Conservation (phyloP, 1,284 basidiomycete genomes). For the Ganoderma meredithae region DNA sequence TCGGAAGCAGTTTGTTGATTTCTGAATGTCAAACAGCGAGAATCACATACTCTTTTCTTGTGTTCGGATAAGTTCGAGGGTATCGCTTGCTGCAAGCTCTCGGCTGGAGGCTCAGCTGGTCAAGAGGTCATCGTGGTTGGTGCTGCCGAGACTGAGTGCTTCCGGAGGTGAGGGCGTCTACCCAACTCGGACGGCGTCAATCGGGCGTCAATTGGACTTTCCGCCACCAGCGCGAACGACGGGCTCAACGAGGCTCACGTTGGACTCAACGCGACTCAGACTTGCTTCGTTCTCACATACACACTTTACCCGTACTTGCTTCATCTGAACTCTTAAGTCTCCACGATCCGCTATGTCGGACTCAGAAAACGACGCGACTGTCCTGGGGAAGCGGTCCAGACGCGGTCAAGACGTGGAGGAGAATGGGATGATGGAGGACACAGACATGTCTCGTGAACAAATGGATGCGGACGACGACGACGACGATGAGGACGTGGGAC, state of each 20-base stretch:
- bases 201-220: not conserved
- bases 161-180: no score
- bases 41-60: not conserved
- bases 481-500: slow-evolving; percentile 76
- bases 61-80: no score
- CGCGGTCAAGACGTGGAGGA: slow-evolving; percentile 43
- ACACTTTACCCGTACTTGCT: not conserved
- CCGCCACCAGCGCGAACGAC: slow-evolving; percentile 4
- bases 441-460: slow-evolving; percentile 27
- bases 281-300: not conserved
- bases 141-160: no score
- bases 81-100: no score
- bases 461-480: slow-evolving; percentile 43
- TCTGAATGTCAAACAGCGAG: not conserved
- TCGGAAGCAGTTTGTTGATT: not conserved
- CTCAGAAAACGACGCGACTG: slow-evolving; percentile 47
- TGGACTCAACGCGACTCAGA: not conserved
- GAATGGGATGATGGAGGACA: slow-evolving; percentile 33
- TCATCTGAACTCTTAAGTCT: not conserved
- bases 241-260: not conserved
- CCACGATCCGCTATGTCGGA: slow-evolving; percentile 46
- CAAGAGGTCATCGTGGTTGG: no score
- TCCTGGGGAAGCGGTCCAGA: slow-evolving; percentile 72
- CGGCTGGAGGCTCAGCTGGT: no score
- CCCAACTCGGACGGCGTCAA: no score